These are phyloP conservation scores for Olyra latifolia DNA, from an alignment of 176 grass and related monocot species.

Conservation along the genomic window DNA sequence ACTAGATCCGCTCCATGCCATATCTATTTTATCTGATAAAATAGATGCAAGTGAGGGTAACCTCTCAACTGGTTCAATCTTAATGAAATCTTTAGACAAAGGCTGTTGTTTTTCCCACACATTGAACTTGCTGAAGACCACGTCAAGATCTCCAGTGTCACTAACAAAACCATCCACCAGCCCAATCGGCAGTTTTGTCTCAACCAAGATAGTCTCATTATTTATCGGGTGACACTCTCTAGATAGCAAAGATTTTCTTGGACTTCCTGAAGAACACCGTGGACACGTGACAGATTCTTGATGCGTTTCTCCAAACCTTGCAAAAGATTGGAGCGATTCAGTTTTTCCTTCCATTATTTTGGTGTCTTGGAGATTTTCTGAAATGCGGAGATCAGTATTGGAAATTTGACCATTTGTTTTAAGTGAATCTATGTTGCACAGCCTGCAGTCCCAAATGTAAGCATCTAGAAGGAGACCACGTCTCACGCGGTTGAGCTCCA, in stretches of 20 bases:
- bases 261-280: conserved; percentile 28
- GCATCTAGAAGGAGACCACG: conserved; percentile 70
- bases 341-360: conserved; percentile 27
- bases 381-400: conserved; percentile 20
- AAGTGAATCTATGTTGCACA: conserved; percentile 56
- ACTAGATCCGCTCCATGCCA: conserved; percentile 79
- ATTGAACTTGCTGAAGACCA: conserved; percentile 42
- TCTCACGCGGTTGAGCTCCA: conserved; percentile 81
- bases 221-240: conserved; percentile 37
- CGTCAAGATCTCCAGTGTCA: conserved; percentile 43
- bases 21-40: conserved; percentile 92
- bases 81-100: conserved; percentile 33
- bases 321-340: conserved; percentile 31
- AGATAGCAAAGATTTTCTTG: conserved; percentile 52
- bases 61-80: conserved; percentile 45
- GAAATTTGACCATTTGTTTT: conserved; percentile 40
- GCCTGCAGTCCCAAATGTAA: conserved; percentile 67
- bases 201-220: conserved; percentile 31
- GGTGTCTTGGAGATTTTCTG: conserved; percentile 26
- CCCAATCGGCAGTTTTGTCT: conserved; percentile 43
- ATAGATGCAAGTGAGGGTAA: conserved; percentile 63
- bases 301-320: conserved; percentile 16
- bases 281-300: conserved; percentile 22
- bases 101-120: not conserved
- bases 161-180: conserved; percentile 42